Percentiles rank a stretch among this genome's conserved stretches.
These are phyloP conservation scores for Pyrrhoderma noxium DNA, from an alignment of 1,284 basidiomycete genomes.

Conservation along the genomic window DNA sequence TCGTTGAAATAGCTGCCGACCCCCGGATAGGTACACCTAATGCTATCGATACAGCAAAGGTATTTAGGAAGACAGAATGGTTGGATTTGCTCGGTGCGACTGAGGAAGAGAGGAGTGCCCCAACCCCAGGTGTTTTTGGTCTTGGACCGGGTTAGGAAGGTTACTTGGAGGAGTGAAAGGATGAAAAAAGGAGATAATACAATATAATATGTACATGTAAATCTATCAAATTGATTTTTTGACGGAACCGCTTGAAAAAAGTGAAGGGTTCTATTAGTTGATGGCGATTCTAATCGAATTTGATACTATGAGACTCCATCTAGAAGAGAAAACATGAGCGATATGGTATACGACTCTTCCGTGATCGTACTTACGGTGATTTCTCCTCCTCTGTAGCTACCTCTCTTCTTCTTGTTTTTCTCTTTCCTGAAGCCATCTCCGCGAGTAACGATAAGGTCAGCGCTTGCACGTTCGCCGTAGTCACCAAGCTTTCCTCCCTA, in stretches of 20 bases:
- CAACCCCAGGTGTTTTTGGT: conserved; percentile 6
- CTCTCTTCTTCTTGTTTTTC: conserved; percentile 99
- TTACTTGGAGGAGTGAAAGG: background rate
- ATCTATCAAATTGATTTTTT: too few species aligned
- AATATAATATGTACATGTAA: background rate
- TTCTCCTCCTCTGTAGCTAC: conserved; percentile 85
- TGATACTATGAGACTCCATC: conserved; percentile 81
- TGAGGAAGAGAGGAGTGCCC: conserved; percentile 36
- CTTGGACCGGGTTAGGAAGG: conserved; percentile 2
- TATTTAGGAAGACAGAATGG: conserved; percentile 53
- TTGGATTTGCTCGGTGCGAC: conserved; percentile 49
- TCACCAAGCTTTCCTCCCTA: conserved; percentile 64
- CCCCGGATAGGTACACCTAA: conserved; percentile 62
- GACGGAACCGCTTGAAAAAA: too few species aligned
- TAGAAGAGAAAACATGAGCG: conserved; percentile 27
- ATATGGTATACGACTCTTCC: background rate
- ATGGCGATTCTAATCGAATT: conserved; percentile 39
- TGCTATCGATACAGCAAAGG: conserved; percentile 64
- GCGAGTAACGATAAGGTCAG: conserved; percentile 87
- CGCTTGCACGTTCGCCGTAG: conserved; percentile 82
- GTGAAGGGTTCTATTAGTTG: background rate
- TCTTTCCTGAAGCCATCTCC: conserved; percentile 96
- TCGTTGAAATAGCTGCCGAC: conserved; percentile 63
- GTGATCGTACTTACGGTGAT: conserved; percentile 62
- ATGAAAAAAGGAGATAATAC: background rate